phyloP scores from a whole-genome alignment of 129 eudicot genomes.

The Kitagawia praeruptora region DNA sequence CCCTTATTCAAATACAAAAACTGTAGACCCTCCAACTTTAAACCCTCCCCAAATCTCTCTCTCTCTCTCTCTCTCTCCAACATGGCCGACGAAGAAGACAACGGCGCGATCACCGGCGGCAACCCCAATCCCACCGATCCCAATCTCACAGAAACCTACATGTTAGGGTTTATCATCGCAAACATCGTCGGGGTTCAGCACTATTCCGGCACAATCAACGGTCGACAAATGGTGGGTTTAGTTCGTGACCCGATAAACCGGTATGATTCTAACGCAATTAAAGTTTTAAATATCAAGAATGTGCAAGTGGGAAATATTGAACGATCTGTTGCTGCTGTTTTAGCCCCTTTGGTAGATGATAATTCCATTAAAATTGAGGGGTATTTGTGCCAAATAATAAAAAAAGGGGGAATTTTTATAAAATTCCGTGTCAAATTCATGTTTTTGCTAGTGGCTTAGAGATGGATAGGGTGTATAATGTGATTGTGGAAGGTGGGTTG shows the following conservation, averaged over 20 bases:
- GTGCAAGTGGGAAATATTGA: slow-evolving; percentile 72
- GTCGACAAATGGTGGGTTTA: slow-evolving; percentile 73
- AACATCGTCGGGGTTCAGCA: slow-evolving; percentile 67
- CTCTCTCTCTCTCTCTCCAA: too few species aligned
- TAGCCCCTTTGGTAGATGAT: slow-evolving; percentile 55
- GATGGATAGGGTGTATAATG: slow-evolving; percentile 35
- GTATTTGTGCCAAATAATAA: slow-evolving; percentile 54
- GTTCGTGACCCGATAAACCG: slow-evolving; percentile 67
- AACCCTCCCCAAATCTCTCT: too few species aligned
- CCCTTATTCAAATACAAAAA: too few species aligned
- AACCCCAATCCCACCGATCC: not conserved
- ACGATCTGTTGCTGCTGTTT: slow-evolving; percentile 44
- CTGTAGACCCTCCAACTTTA: too few species aligned
- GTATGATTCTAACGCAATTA: slow-evolving; percentile 57
- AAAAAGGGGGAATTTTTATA: slow-evolving; percentile 14
- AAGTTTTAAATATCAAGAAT: slow-evolving; percentile 46
- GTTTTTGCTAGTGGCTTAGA: slow-evolving; percentile 46
- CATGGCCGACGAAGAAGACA: not conserved
- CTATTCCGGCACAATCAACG: slow-evolving; percentile 50
- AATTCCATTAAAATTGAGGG: slow-evolving; percentile 44
- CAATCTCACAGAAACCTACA: slow-evolving; percentile 26
- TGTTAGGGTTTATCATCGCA: slow-evolving; percentile 64
- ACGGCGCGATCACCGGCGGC: not conserved
- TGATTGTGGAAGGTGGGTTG: slow-evolving; percentile 39
- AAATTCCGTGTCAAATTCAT: slow-evolving; percentile 67